Base-by-base conservation (phyloP, 805 yeast genomes). In the Jamesozyma gamospora region DNA sequence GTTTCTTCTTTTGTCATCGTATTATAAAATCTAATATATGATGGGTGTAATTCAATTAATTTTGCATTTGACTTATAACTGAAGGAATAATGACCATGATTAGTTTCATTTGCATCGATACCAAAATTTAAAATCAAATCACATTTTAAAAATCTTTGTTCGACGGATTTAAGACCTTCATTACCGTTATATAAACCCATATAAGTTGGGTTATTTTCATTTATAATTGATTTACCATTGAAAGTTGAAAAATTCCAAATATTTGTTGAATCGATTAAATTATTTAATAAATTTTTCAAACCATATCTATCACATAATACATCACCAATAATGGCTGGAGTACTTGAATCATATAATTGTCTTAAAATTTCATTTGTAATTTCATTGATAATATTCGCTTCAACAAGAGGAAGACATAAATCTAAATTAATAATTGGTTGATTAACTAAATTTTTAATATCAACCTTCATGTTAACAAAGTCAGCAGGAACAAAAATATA, bases 401-500 rank as follows among this genome's bases (percentile, higher is more conserved):
- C 5, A 41, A 43, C 31, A 12, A 21, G 18, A 14, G 39, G 19
- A n/a, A 52, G 39, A 16, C 46, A 46, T n/a, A 37, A 36, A 7
- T 38, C 33, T 25, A 50, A 25, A 17, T 34, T 34, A 32, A 55
- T 47, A 8, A 28, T 34, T 30, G 58, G 53, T 17, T 11, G 41
- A 4, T 29, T 25, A 11, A 48, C 14, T 26, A 56, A 42, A 36
- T 53, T 53, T 21, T 28, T 40, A 12, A 41, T 33, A 29, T 44
- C 35, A 5, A 58, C 60, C 24, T 48, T 28, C 44, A 43, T 48
- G 31, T 77, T 75, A 9, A 76, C 73, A 47, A 83, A 58, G 55
- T 87, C 88, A 32, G 72, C 64, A 1, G 96, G 96, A 35, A 88
- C 58, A 55, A 75, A 84, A 36, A 87, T 56, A 52, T 82, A 87